Conservation (phyloP, 2,329 filamentous ascomycete genomes). For the Cladosporium sp. region DNA sequence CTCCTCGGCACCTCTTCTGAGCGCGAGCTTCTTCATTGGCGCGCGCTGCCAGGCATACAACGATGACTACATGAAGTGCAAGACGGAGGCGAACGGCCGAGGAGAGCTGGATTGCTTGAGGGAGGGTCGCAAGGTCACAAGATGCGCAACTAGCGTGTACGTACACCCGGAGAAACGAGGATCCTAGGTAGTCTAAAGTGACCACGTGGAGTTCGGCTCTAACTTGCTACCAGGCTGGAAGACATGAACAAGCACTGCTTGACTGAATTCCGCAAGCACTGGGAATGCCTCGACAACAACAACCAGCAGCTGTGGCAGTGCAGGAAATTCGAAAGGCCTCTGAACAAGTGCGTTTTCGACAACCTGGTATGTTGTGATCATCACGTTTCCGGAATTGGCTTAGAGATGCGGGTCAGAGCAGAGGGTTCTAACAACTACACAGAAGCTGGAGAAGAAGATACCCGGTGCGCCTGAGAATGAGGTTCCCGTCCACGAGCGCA, state of each 20-base stretch:
- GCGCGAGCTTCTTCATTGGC: slow-evolving; percentile 93
- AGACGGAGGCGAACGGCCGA: slow-evolving; percentile 82
- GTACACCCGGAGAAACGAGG: slow-evolving; percentile 34
- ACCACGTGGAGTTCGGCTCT: background rate
- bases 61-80: slow-evolving; percentile 99
- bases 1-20: slow-evolving; percentile 85
- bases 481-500: slow-evolving; percentile 43
- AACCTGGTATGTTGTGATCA: slow-evolving; percentile 67
- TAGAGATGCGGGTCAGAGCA: background rate
- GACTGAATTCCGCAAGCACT: slow-evolving; percentile 84
- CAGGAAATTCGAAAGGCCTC: slow-evolving; percentile 74
- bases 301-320: slow-evolving; percentile 98
- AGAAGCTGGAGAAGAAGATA: slow-evolving; percentile 49
- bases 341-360: slow-evolving; percentile 94
- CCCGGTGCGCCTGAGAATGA: slow-evolving; percentile 45
- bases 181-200: background rate
- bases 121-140: slow-evolving; percentile 91
- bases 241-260: slow-evolving; percentile 96
- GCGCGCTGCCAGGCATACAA: slow-evolving; percentile 92
- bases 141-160: slow-evolving; percentile 94
- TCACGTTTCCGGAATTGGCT: background rate
- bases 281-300: slow-evolving; percentile 92
- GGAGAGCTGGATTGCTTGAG: slow-evolving; percentile 93
- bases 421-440: slow-evolving; percentile 1
- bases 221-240: slow-evolving; percentile 57